phyloP scores from a whole-genome alignment of 345 rosid genomes.

The Gossypium thurberi region DNA sequence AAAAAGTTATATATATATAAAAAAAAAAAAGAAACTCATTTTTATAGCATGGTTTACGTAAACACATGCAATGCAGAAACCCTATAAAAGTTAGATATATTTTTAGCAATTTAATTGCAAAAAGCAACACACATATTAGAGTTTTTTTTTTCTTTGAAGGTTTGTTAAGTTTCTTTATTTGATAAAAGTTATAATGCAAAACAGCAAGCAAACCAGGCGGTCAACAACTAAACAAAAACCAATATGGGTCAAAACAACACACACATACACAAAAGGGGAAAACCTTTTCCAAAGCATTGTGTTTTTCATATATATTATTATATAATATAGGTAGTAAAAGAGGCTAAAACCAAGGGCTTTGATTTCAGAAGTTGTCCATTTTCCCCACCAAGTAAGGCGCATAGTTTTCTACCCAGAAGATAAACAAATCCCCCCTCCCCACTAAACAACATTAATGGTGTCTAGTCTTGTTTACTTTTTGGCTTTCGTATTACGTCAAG shows the following conservation, averaged over 20 bases:
- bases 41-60: background rate
- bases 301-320: too few species aligned
- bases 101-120: background rate
- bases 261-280: background rate
- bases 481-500: constrained; percentile 22
- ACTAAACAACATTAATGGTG: constrained; percentile 2
- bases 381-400: constrained; percentile 2
- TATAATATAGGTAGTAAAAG: too few species aligned
- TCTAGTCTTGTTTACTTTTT: constrained; percentile 11
- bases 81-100: too few species aligned
- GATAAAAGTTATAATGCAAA: background rate
- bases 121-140: background rate
- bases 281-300: constrained; percentile 8
- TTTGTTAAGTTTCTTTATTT: background rate
- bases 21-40: background rate
- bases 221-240: background rate
- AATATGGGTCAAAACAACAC: background rate
- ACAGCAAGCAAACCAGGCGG: background rate
- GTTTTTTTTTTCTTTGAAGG: background rate
- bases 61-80: background rate
- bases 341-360: background rate
- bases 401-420: constrained; percentile 9
- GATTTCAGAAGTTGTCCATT: constrained; percentile 4
- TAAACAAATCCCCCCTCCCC: background rate
- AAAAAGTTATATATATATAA: too few species aligned